Base-by-base conservation (phyloP, 2,329 filamentous ascomycete species). In the Colletotrichum cuscutae region DNA sequence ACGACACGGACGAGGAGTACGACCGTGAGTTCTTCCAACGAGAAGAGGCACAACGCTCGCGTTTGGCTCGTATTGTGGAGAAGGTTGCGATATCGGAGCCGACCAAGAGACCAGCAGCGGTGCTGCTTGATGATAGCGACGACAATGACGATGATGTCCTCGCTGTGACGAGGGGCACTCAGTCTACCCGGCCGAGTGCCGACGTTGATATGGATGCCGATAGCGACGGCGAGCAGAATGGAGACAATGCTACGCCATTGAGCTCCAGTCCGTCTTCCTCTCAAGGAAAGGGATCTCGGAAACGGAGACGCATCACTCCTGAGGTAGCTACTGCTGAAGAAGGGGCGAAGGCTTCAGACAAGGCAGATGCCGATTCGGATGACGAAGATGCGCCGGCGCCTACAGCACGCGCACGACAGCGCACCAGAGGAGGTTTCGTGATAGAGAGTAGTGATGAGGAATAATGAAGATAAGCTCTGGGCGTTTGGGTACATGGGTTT, bases 1-100 rank as follows among this genome's bases (percentile, higher is more conserved):
- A 98, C 65, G 95, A 98, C 76, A 92, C 89, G n/a, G 95, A 98
- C 78, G 94, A 95, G 59, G 89, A 90, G 69, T 90, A 94, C 19
- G 86, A 87, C 62, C 82, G 85, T 26, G 90, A 89, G 24, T 98
- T 98, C 82, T 98, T 96, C 82, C 91, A 88, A 2, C 87, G 89
- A 19, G 95, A 98, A 82, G 91, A 92, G 80, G 84, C 88, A 75
- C 75, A 76, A 65, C 42, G 77, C 30, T 62, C 53, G n/a, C 67
- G 56, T n/a, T 74, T 88, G 60, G 84, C 85, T 24, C 84, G 82
- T 65, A 80, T 80, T 15, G 82, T 81, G 1, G 83, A 81, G 1
- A 78, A 74, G 26, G 77, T 24, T 62, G 22, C 52, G 15, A 65
- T 30, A 42, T 37, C 58, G 19, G 65, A 54, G 26, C 62, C 73